These are phyloP conservation scores for Agapanthus africanus DNA, from an alignment of 106 monocot species.

Conservation along the genomic window DNA sequence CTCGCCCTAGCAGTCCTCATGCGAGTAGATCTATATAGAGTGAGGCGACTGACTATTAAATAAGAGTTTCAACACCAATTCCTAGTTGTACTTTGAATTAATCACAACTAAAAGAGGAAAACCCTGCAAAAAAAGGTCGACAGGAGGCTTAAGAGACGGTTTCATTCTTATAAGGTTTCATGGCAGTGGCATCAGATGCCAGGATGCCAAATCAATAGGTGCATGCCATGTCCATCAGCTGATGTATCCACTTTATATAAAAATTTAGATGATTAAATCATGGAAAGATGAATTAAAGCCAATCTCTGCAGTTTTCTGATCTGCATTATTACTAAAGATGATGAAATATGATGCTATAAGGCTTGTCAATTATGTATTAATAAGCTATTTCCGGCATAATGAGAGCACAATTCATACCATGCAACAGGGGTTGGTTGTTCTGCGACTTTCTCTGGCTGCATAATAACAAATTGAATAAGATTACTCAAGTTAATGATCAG, in stretches of 20 bases:
- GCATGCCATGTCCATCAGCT: not conserved
- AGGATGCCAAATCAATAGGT: not conserved
- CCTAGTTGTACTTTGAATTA: not conserved
- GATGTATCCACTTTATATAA: not conserved
- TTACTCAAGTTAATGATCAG: slow-evolving; percentile 11
- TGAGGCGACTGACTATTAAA: not conserved
- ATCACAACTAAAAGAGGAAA: not conserved
- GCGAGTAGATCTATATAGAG: too few species aligned
- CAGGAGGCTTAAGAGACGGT: not conserved
- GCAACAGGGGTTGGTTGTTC: slow-evolving; percentile 57
- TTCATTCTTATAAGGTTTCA: not conserved
- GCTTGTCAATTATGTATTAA: not conserved
- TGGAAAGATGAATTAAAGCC: too few species aligned
- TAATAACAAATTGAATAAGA: slow-evolving; percentile 16
- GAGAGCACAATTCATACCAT: slow-evolving; percentile 47
- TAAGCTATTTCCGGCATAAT: not conserved
- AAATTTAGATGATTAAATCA: not conserved
- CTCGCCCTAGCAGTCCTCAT: too few species aligned
- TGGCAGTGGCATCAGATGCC: not conserved
- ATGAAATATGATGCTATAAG: not conserved
- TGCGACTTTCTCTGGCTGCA: slow-evolving; percentile 56
- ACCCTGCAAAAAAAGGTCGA: not conserved
- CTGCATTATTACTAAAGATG: too few species aligned
- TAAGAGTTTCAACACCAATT: not conserved
- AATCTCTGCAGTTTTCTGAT: too few species aligned